phyloP scores from a whole-genome alignment of 2,329 filamentous ascomycete genomes.

The Epichloe sp. region DNA sequence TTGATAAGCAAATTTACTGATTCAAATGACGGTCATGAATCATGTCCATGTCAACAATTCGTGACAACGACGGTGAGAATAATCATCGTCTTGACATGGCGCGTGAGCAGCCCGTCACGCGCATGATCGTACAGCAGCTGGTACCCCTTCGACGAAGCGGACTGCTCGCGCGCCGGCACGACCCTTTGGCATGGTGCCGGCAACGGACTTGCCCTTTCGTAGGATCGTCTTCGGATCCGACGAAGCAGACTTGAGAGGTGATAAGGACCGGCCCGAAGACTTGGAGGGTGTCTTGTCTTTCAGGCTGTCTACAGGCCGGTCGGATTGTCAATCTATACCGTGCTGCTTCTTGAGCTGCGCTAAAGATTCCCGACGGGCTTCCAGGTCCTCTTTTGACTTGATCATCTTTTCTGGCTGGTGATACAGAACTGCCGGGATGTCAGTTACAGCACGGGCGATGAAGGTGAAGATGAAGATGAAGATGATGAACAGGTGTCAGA shows the following conservation, averaged over 20 bases:
- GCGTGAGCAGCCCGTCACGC: slow-evolving; percentile 19
- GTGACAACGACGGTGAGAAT: background rate
- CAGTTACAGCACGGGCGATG: background rate
- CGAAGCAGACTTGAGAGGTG: slow-evolving; percentile 27
- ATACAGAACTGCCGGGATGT: slow-evolving; percentile 37
- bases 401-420: slow-evolving; percentile 55
- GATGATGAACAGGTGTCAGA: slow-evolving; percentile 5
- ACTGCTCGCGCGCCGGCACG: slow-evolving; percentile 27
- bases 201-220: slow-evolving; percentile 27
- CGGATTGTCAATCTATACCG: slow-evolving; percentile 91
- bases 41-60: background rate
- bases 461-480: background rate
- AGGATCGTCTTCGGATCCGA: slow-evolving; percentile 30
- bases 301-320: slow-evolving; percentile 49
- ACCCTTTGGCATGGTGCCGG: slow-evolving; percentile 20
- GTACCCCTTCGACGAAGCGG: slow-evolving; percentile 28
- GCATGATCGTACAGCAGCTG: slow-evolving; percentile 23
- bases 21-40: background rate
- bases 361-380: slow-evolving; percentile 90
- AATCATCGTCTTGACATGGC: background rate
- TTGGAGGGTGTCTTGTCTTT: slow-evolving; percentile 28
- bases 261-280: slow-evolving; percentile 50
- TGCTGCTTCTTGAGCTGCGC: slow-evolving; percentile 96
- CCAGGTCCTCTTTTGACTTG: slow-evolving; percentile 86
- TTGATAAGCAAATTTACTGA: background rate